Conservation (phyloP, 1,284 basidiomycete genomes). For the Mycena sp. region DNA sequence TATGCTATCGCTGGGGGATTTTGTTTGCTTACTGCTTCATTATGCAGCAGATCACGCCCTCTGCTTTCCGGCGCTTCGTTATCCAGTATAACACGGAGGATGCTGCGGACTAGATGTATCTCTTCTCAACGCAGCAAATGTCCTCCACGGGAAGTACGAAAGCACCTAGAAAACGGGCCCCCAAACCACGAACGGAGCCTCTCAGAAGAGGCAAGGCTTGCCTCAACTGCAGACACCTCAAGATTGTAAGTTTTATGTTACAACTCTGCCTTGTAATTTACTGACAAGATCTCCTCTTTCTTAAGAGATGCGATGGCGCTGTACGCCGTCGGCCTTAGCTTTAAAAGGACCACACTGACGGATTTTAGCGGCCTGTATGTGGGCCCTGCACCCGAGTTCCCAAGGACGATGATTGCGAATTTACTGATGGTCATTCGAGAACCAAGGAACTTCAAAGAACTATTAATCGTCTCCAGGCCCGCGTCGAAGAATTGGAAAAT, state of each 20-base stretch:
- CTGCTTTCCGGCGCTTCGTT: background rate
- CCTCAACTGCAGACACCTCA: slow-evolving; percentile 63
- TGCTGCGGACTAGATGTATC: background rate
- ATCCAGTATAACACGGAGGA: slow-evolving; percentile 9
- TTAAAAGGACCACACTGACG: background rate
- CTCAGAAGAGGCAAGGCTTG: slow-evolving; percentile 56
- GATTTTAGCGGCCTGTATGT: slow-evolving; percentile 50
- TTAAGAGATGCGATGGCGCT: slow-evolving; percentile 56
- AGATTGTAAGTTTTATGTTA: slow-evolving; percentile 65
- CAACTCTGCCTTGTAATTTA: background rate
- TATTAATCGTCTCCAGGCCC: slow-evolving; percentile 51
- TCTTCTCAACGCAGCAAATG: background rate
- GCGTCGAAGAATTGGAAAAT: slow-evolving; percentile 54
- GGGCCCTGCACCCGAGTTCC: slow-evolving; percentile 53
- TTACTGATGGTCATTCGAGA: slow-evolving; percentile 54
- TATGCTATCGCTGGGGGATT: too few relatives aligned
- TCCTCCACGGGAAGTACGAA: slow-evolving; percentile 5
- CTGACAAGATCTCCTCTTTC: background rate
- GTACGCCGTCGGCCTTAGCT: slow-evolving; percentile 6
- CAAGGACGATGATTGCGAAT: slow-evolving; percentile 58
- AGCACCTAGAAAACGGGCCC: slow-evolving; percentile 20
- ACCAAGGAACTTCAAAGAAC: slow-evolving; percentile 55
- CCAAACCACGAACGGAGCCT: slow-evolving; percentile 40
- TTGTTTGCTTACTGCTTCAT: background rate
- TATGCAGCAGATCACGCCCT: slow-evolving; percentile 21